phyloP scores from a whole-genome alignment of 2,329 filamentous ascomycete species.

The Paraphaeosphaeria minitans region DNA sequence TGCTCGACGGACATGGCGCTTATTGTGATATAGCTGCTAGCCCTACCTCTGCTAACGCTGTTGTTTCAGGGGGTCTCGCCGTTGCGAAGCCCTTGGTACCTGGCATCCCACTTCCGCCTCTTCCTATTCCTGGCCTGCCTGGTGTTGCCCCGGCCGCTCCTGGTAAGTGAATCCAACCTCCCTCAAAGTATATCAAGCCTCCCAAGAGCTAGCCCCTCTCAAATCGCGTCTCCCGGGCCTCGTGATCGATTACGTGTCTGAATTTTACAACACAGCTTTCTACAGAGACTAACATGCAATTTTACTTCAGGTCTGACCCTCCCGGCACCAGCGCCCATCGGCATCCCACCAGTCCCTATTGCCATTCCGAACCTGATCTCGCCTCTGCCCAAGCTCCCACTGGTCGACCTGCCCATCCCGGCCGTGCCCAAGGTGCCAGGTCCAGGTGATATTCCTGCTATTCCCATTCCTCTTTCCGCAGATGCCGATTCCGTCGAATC shows the following conservation, averaged over 20 bases:
- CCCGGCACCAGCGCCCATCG: not conserved
- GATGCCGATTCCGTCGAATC: not conserved
- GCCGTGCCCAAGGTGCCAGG: not conserved
- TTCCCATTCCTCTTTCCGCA: not conserved
- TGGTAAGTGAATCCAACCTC: not conserved
- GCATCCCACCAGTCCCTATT: not conserved
- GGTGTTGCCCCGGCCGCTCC: not conserved
- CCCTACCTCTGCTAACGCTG: not conserved
- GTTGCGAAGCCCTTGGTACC: conserved; percentile 2
- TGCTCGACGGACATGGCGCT: not conserved
- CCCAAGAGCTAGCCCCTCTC: not conserved
- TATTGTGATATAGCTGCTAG: conserved; percentile 4
- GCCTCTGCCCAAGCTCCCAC: not conserved
- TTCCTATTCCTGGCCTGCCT: not conserved
- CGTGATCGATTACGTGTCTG: not conserved
- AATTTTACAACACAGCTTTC: not conserved
- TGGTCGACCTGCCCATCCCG: not conserved
- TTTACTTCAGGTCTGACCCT: not conserved
- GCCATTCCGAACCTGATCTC: conserved; percentile 1
- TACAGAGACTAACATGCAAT: not conserved
- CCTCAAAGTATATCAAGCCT: not conserved
- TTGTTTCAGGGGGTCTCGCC: not conserved
- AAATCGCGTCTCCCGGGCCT: not conserved
- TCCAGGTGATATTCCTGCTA: not conserved
- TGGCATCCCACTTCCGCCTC: not conserved